A percentile compares a stretch with the other conserved stretches of the same genome.
Evolutionary conservation across 1,284 basidiomycete species (phyloP).

Genomic region (Gymnopus androsaceus): DNA sequence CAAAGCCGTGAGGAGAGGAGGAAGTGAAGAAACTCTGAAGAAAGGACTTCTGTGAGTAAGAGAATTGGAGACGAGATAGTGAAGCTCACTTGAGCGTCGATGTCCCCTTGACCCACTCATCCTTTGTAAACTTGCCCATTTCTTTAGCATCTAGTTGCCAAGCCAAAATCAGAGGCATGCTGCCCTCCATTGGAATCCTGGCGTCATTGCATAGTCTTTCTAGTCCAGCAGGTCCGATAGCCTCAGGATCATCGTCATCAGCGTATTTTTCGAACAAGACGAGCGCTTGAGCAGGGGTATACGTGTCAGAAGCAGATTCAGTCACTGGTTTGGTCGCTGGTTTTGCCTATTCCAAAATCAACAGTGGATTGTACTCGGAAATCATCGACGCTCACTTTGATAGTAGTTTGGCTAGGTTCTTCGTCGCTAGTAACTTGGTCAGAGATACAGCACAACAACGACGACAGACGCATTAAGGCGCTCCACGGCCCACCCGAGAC

Average conservation of each 20-base stretch:
- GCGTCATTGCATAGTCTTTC: constrained; percentile 66
- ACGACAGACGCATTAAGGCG: constrained; percentile 50
- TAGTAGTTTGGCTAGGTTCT: constrained; percentile 29
- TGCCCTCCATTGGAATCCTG: constrained; percentile 67
- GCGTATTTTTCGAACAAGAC: constrained; percentile 65
- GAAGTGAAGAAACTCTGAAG: constrained; percentile 58
- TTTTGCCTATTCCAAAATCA: constrained; percentile 4
- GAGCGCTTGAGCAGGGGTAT: constrained; percentile 49
- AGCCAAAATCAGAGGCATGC: constrained; percentile 66
- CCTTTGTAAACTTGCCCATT: constrained; percentile 66
- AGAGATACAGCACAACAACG: constrained; percentile 56
- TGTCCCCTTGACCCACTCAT: constrained; percentile 69
- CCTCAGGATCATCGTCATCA: constrained; percentile 55
- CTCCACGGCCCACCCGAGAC: constrained; percentile 25
- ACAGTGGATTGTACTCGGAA: not conserved
- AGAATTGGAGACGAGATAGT: constrained; percentile 2
- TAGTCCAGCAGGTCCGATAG: constrained; percentile 70
- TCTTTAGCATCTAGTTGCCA: constrained; percentile 72
- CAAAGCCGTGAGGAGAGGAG: constrained; percentile 50
- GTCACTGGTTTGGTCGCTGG: constrained; percentile 14
- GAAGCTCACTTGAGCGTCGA: constrained; percentile 55
- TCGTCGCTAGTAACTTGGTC: constrained; percentile 50
- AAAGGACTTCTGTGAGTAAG: not conserved
- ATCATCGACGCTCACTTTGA: constrained; percentile 20
- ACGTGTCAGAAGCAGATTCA: constrained; percentile 40